Evolutionary conservation across 768 basidiomycete genomes (phyloP).

Genomic region (Kwoniella sp.): DNA sequence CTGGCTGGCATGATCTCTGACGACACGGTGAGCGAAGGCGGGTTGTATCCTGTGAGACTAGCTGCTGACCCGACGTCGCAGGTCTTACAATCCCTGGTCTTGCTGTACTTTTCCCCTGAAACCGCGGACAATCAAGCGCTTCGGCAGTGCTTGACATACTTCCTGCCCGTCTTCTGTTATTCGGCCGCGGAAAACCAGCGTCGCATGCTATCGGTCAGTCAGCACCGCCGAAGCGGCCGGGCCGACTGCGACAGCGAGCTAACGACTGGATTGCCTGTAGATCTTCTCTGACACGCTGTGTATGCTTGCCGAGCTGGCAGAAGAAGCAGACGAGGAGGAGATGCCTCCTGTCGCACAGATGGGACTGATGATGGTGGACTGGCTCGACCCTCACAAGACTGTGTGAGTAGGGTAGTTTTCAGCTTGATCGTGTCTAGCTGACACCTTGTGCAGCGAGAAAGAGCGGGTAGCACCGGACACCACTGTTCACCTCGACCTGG

Average conservation of each 20-base stretch:
- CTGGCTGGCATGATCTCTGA: slow-evolving; percentile 71
- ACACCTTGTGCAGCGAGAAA: slow-evolving; percentile 50
- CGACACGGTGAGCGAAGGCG: slow-evolving; percentile 56
- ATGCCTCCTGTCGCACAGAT: slow-evolving; percentile 72
- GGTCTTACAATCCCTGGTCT: slow-evolving; percentile 56
- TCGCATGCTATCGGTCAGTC: slow-evolving; percentile 62
- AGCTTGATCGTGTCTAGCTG: background rate
- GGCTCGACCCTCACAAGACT: slow-evolving; percentile 78
- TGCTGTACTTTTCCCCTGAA: slow-evolving; percentile 72
- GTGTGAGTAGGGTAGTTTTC: slow-evolving; percentile 49
- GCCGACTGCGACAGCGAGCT: background rate
- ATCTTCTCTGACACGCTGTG: slow-evolving; percentile 68
- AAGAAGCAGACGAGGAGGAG: slow-evolving; percentile 62
- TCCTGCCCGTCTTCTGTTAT: slow-evolving; percentile 80
- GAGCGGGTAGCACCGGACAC: slow-evolving; percentile 50
- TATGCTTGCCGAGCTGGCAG: slow-evolving; percentile 58
- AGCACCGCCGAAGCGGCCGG: no score
- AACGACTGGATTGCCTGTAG: slow-evolving; percentile 50
- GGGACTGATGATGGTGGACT: slow-evolving; percentile 74
- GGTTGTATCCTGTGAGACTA: no score
- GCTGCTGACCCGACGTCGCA: slow-evolving; percentile 27
- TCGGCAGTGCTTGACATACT: slow-evolving; percentile 78
- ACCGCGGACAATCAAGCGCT: slow-evolving; percentile 76
- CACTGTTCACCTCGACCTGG: slow-evolving; percentile 59
- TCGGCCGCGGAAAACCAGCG: slow-evolving; percentile 71